phyloP scores from a whole-genome alignment of 2,329 filamentous ascomycete species.

The Ophiocordyceps camponoti-rufipedis region DNA sequence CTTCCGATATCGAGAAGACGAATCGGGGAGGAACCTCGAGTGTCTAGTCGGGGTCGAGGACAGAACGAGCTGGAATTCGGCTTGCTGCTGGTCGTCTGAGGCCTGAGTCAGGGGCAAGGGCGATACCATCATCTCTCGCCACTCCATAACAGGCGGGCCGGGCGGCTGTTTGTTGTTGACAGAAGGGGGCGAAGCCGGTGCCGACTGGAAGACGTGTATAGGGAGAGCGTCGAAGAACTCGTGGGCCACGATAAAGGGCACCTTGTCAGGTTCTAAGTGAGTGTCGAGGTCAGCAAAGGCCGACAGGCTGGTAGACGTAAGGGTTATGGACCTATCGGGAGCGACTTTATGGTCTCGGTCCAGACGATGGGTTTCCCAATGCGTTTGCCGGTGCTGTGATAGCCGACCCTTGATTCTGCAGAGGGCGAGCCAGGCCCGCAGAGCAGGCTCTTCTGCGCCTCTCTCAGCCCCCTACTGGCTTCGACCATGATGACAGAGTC shows the following conservation, averaged over 20 bases:
- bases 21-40: constrained; percentile 67
- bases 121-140: constrained; percentile 69
- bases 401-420: constrained; percentile 54
- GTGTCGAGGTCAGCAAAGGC: not conserved
- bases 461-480: constrained; percentile 63
- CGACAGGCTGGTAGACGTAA: not conserved
- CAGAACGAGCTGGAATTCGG: constrained; percentile 78
- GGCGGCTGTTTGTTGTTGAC: not conserved
- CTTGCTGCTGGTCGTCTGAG: constrained; percentile 33
- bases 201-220: constrained; percentile 83
- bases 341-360: constrained; percentile 75
- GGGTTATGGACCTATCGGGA: constrained; percentile 40
- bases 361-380: constrained; percentile 60
- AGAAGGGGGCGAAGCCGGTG: constrained; percentile 19
- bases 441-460: constrained; percentile 63
- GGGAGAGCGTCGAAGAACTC: constrained; percentile 98
- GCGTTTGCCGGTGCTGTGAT: constrained; percentile 60
- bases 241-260: constrained; percentile 87
- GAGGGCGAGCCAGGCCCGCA: constrained; percentile 53
- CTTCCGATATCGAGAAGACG: constrained; percentile 59
- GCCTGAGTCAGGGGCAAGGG: constrained; percentile 35
- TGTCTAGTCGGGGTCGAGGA: constrained; percentile 62
- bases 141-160: constrained; percentile 28
- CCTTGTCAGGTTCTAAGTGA: constrained; percentile 40
- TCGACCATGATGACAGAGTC: constrained; percentile 90